Conservation (phyloP, 106 monocot species). For the Vanilla planifolia region DNA sequence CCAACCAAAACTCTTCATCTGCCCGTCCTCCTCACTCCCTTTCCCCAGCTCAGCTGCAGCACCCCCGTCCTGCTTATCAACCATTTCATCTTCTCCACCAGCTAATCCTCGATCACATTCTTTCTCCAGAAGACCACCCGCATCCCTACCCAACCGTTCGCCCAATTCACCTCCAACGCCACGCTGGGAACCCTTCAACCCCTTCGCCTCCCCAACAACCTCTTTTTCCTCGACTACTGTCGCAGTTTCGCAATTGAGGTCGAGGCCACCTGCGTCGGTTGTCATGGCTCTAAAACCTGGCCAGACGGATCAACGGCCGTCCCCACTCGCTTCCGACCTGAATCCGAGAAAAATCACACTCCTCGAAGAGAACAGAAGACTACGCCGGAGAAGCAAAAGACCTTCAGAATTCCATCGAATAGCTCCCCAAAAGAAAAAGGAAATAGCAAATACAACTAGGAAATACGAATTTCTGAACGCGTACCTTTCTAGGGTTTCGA, state of each 20-base stretch:
- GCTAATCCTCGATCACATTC: not conserved
- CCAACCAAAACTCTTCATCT: not conserved
- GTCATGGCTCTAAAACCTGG: conserved; percentile 4
- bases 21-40: not conserved
- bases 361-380: not conserved
- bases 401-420: not conserved
- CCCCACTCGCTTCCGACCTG: not conserved
- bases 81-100: conserved; percentile 2
- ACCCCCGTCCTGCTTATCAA: not conserved
- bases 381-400: not conserved
- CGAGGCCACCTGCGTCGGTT: conserved; percentile 1
- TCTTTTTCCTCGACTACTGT: not conserved
- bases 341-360: not conserved
- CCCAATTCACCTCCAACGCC: not conserved
- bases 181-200: not conserved
- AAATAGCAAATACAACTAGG: not conserved
- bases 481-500: not conserved
- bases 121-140: not conserved
- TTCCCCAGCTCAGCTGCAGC: not conserved
- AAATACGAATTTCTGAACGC: not conserved
- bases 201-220: not conserved
- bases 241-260: not conserved
- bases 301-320: not conserved
- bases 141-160: not conserved
- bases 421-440: not conserved